Conservation (phyloP, 2,329 filamentous ascomycete species). For the Talaromyces sp. region DNA sequence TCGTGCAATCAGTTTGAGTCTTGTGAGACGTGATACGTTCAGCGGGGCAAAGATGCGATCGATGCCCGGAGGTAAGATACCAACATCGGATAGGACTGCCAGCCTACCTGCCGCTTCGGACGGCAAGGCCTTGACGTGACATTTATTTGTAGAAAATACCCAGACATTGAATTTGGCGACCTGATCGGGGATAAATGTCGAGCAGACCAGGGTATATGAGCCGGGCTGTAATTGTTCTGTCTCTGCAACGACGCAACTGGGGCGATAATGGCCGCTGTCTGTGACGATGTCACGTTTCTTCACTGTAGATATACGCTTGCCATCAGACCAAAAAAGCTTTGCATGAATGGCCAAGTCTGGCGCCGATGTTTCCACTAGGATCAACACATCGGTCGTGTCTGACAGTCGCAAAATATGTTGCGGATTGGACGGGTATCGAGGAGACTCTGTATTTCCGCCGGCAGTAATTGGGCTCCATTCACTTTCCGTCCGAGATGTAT, state of each 20-base stretch:
- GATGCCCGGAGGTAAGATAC: constrained; percentile 51
- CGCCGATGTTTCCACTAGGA: constrained; percentile 67
- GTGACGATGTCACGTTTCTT: constrained; percentile 71
- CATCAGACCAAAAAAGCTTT: constrained; percentile 74
- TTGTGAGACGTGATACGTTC: constrained; percentile 54
- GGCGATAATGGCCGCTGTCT: constrained; percentile 84
- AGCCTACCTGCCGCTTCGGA: constrained; percentile 73
- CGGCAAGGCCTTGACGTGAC: constrained; percentile 59
- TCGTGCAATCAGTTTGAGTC: constrained; percentile 55
- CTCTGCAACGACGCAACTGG: constrained; percentile 70
- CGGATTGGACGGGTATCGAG: constrained; percentile 78
- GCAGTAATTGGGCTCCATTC: constrained; percentile 76
- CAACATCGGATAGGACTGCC: constrained; percentile 46
- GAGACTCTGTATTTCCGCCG: constrained; percentile 75
- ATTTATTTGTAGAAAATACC: constrained; percentile 59
- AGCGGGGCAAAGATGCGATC: constrained; percentile 55
- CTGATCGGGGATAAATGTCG: constrained; percentile 81
- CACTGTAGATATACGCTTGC: constrained; percentile 66
- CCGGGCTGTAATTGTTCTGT: constrained; percentile 61
- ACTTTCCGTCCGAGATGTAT: constrained; percentile 57
- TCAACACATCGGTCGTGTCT: constrained; percentile 61
- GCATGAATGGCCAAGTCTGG: constrained; percentile 74
- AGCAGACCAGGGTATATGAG: constrained; percentile 82
- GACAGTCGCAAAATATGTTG: constrained; percentile 65
- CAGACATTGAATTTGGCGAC: constrained; percentile 69